Conservation (phyloP, 768 basidiomycete species). For the Termitomyces sp. region DNA sequence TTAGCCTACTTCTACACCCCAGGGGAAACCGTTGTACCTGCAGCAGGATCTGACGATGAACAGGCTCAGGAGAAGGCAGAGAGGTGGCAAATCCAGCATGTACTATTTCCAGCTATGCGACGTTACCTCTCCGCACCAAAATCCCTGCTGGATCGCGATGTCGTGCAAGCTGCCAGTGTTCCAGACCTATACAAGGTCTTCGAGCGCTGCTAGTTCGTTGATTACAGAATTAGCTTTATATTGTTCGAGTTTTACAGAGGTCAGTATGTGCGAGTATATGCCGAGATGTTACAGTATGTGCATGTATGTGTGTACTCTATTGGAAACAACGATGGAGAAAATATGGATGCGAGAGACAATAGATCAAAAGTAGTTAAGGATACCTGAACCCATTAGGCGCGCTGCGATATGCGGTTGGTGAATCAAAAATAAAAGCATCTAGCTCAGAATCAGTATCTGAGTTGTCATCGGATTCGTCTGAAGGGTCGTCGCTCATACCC, state of each 20-base stretch:
- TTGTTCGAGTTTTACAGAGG: conserved; percentile 12
- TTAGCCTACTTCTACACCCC: conserved; percentile 90
- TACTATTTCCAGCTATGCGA: conserved; percentile 84
- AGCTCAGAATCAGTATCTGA: conserved; percentile 43
- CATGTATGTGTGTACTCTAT: conserved; percentile 12
- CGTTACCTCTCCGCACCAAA: conserved; percentile 70
- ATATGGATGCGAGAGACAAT: not conserved
- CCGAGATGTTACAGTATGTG: conserved; percentile 17
- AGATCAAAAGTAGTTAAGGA: conserved; percentile 22
- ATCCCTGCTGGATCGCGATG: conserved; percentile 63
- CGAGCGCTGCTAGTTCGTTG: conserved; percentile 68
- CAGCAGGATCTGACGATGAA: conserved; percentile 25
- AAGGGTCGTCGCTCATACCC: conserved; percentile 22
- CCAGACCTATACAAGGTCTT: conserved; percentile 95
- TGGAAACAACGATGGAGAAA: conserved; percentile 12
- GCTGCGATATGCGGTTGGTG: conserved; percentile 40
- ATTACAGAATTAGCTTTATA: conserved; percentile 11
- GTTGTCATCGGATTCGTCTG: conserved; percentile 44
- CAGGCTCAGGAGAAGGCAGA: conserved; percentile 52
- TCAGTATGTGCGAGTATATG: conserved; percentile 13
- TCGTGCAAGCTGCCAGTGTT: conserved; percentile 85
- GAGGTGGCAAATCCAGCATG: conserved; percentile 87
- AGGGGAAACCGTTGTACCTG: conserved; percentile 34
- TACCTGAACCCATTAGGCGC: conserved; percentile 44
- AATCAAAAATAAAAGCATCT: conserved; percentile 66